Percentiles rank a stretch among this genome's conserved stretches.
Evolutionary conservation across 2,329 filamentous ascomycete genomes (phyloP).

Genomic region (Verticillium zaregamsianum): DNA sequence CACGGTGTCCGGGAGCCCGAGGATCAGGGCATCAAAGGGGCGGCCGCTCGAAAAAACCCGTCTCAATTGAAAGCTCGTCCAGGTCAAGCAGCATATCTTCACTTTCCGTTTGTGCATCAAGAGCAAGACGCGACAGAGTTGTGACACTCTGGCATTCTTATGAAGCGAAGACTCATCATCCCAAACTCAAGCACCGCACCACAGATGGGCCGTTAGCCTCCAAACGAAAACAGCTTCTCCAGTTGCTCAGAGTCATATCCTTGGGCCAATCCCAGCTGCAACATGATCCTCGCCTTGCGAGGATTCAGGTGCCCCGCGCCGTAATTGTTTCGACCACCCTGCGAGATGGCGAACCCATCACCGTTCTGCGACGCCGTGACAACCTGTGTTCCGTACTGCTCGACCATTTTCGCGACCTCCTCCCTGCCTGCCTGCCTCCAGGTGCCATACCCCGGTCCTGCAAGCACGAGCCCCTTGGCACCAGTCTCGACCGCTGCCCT

Average conservation of each 20-base stretch:
- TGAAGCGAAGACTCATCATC: no score
- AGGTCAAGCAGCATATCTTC: neutral
- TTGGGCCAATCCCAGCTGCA: constrained; percentile 33
- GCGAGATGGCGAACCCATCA: constrained; percentile 45
- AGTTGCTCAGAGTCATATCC: constrained; percentile 9
- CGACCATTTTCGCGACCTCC: constrained; percentile 38
- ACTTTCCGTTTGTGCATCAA: no score
- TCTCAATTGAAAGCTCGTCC: no score
- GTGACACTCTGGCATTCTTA: no score
- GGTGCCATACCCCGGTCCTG: constrained; percentile 50
- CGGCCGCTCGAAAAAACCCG: no score
- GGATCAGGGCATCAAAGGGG: neutral
- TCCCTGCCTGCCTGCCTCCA: constrained; percentile 33
- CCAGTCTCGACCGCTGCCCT: constrained; percentile 42
- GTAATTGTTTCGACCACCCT: constrained; percentile 32
- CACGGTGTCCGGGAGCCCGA: neutral
- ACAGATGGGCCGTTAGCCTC: neutral
- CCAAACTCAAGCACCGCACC: neutral
- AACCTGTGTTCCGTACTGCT: constrained; percentile 41
- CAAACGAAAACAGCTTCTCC: constrained; percentile 9
- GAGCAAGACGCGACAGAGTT: no score
- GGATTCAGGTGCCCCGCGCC: constrained; percentile 49
- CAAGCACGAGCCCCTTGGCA: constrained; percentile 50
- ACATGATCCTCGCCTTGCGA: constrained; percentile 48
- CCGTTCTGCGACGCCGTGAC: constrained; percentile 47